A percentile compares a stretch with the other conserved stretches of the same genome.
Conservation (phyloP, 2,329 filamentous ascomycete genomes). For the Neofusicoccum laricinum region DNA sequence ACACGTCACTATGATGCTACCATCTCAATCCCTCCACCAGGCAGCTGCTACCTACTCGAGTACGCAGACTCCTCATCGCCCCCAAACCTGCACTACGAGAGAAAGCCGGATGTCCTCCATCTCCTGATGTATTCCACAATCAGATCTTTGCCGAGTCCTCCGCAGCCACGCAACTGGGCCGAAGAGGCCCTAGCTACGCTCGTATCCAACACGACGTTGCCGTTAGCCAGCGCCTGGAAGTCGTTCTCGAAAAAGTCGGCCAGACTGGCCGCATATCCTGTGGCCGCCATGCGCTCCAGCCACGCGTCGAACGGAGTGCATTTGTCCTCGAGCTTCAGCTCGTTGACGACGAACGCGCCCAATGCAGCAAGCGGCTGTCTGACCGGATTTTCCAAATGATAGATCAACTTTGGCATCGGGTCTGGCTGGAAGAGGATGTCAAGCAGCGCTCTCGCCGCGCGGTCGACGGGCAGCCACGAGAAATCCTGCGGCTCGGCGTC, state of each 20-base stretch:
- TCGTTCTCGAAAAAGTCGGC: not conserved
- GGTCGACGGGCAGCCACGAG: conserved; percentile 19
- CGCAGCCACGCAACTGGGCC: too few species aligned
- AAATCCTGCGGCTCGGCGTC: too few species aligned
- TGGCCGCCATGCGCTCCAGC: not conserved
- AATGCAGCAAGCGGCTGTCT: conserved; percentile 2
- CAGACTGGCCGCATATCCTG: not conserved
- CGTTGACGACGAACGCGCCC: not conserved
- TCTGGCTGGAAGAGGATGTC: not conserved
- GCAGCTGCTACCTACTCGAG: too few species aligned
- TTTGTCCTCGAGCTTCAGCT: not conserved
- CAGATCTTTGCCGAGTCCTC: too few species aligned
- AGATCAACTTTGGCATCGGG: not conserved
- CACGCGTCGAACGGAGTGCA: not conserved
- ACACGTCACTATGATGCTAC: too few species aligned
- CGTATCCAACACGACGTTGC: not conserved
- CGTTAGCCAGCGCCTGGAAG: not conserved
- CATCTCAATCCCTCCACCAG: too few species aligned
- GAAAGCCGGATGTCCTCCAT: too few species aligned
- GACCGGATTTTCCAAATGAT: conserved; percentile 18
- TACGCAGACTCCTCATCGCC: too few species aligned
- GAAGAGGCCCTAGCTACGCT: too few species aligned
- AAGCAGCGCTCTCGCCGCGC: not conserved
- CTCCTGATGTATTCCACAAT: too few species aligned
- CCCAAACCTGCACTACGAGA: too few species aligned